These are phyloP conservation scores for Fusarium sp. DNA, from an alignment of 2,329 filamentous ascomycete genomes.

Conservation along the genomic window DNA sequence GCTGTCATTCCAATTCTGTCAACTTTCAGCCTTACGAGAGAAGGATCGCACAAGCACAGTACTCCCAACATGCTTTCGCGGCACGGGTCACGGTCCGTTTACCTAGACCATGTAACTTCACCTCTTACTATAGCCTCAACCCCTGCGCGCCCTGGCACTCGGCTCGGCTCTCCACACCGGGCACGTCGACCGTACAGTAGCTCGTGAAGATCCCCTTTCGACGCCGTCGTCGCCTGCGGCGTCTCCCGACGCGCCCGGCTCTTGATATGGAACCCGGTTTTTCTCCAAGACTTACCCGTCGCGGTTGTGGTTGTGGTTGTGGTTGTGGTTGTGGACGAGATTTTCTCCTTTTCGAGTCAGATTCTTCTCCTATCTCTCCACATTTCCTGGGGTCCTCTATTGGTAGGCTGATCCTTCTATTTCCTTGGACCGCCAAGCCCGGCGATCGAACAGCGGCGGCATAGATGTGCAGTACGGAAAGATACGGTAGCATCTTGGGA, in stretches of 20 bases:
- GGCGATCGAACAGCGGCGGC: conserved; percentile 11
- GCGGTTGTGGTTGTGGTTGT: background rate
- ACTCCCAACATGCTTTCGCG: conserved; percentile 20
- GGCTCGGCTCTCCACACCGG: conserved; percentile 30
- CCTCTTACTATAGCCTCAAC: too few relatives aligned
- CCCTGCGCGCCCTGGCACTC: conserved; percentile 11
- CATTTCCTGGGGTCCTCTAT: background rate
- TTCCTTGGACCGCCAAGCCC: conserved; percentile 4
- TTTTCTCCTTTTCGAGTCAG: conserved; percentile 32
- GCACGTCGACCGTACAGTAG: conserved; percentile 27
- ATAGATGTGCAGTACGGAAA: background rate
- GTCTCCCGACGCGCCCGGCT: conserved; percentile 22
- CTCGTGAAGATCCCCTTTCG: conserved; percentile 25
- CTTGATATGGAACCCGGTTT: conserved; percentile 8
- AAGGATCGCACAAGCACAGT: conserved; percentile 20
- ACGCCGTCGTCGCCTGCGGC: conserved; percentile 11
- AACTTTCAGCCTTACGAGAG: conserved; percentile 18
- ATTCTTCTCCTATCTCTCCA: conserved; percentile 6
- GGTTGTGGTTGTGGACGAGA: background rate
- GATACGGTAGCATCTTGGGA: background rate
- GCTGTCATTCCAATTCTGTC: too few relatives aligned
- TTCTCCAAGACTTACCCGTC: background rate
- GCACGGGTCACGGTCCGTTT: conserved; percentile 27
- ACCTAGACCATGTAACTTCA: conserved; percentile 9
- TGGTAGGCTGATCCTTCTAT: background rate